Percentiles rank a stretch among this genome's conserved stretches.
phyloP scores from a whole-genome alignment of 1,284 basidiomycete genomes.

The Malassezia vespertilionis region DNA sequence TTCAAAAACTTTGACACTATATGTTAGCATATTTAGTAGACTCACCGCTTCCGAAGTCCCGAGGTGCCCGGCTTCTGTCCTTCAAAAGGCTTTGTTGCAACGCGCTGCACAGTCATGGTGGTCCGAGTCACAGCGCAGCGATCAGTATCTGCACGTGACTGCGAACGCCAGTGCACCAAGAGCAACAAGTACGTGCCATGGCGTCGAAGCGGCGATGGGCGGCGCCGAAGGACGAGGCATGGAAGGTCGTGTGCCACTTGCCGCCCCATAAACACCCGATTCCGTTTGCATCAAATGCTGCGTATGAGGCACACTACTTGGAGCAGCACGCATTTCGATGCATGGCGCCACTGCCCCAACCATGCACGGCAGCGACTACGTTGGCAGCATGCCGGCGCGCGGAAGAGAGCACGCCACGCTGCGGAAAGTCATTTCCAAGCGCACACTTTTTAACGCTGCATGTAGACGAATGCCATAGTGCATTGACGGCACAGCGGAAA shows the following conservation, averaged over 20 bases:
- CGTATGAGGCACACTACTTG: slow-evolving; percentile 68
- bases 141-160: not conserved
- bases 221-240: not conserved
- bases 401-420: slow-evolving; percentile 47
- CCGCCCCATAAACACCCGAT: slow-evolving; percentile 55
- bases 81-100: slow-evolving; percentile 43
- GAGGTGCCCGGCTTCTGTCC: slow-evolving; percentile 48
- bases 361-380: not conserved
- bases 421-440: slow-evolving; percentile 75
- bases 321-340: slow-evolving; percentile 74
- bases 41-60: slow-evolving; percentile 41
- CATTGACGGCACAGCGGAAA: slow-evolving; percentile 60
- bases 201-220: not conserved
- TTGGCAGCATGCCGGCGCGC: slow-evolving; percentile 30
- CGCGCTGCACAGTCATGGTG: slow-evolving; percentile 33
- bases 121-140: not conserved
- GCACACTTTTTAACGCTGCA: slow-evolving; percentile 67
- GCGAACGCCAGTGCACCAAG: too few species aligned
- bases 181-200: too few species aligned
- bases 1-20: slow-evolving; percentile 45
- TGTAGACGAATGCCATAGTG: slow-evolving; percentile 75
- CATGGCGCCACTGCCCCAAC: slow-evolving; percentile 40
- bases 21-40: not conserved
- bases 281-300: slow-evolving; percentile 55
- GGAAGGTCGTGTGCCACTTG: slow-evolving; percentile 41